Conservation (phyloP, 192 early-diverging fungal genomes). For the Spizellomyces sp. region DNA sequence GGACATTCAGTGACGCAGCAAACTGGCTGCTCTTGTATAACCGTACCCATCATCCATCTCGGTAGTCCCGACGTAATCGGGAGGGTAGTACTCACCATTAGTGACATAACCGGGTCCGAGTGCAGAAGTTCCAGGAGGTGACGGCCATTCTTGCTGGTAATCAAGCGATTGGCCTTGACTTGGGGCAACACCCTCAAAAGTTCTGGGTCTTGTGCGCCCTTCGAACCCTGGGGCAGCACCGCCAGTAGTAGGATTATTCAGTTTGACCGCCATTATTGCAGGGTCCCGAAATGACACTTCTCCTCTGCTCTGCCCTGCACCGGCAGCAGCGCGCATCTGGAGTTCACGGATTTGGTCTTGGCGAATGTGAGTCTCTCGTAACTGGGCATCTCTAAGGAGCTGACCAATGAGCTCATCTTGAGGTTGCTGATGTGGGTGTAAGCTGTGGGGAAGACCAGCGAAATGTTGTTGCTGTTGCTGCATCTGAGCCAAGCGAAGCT, state of each 20-base stretch:
- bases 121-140: constrained; percentile 5
- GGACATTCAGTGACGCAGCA: too few relatives aligned
- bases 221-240: constrained; percentile 30
- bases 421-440: constrained; percentile 31
- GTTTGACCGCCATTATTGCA: constrained; percentile 36
- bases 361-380: constrained; percentile 42
- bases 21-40: too few relatives aligned
- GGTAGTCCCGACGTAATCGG: too few relatives aligned
- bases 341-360: constrained; percentile 39
- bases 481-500: constrained; percentile 35
- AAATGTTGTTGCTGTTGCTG: constrained; percentile 46
- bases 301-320: constrained; percentile 1
- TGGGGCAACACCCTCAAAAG: constrained; percentile 4
- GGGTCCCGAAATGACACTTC: constrained; percentile 33
- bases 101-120: constrained; percentile 18
- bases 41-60: too few relatives aligned
- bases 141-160: constrained; percentile 31
- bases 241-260: constrained; percentile 11
- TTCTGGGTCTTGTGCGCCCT: constrained; percentile 16
- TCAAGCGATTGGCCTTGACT: constrained; percentile 1
- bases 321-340: constrained; percentile 25
- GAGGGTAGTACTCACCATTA: constrained; percentile 34
- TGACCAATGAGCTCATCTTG: constrained; percentile 44
- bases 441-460: constrained; percentile 21
- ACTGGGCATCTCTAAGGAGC: constrained; percentile 43